Evolutionary conservation across 768 basidiomycete genomes (phyloP), one percentile per base, ranked within the genome.

Genomic region (Amanita pseudoporphyria): DNA sequence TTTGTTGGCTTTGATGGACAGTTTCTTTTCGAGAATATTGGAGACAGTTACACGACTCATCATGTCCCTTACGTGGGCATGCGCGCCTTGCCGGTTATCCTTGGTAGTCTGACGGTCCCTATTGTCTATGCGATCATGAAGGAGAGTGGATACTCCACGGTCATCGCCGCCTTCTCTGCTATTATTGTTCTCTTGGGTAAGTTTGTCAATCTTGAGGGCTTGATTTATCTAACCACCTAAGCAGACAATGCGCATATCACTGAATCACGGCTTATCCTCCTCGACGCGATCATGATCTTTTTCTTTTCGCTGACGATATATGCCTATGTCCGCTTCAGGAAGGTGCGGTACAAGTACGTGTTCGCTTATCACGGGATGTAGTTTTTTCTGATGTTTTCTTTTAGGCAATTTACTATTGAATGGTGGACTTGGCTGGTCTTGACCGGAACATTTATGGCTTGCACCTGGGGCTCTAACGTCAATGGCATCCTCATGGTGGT

Each of bases 111-210:
- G 24, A 97, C 95, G 1, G 67, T 98, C 12, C 88, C 94, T 0
- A 71, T 98, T 53, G 83, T 98, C 1, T 99, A 93, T 60, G 85
- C 78, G 18, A 97, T 95, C 65, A 98, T 98, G 96, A 87, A 96
- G 66, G 93, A 98, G 71, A 87, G 87, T 53, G 96, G 96, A 5
- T 97, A 95, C 63, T 92, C 94, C 0, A 88, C 91, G 5, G 69
- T 92, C 32, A 81, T 98, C 52, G 82, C 91, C 6, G 82, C 90
- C 1, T 95, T 99, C 62, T 93, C 92, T 37, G 91, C 95, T 0
- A 69, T 69, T 40, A 67, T 99, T 22, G 67, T 99, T 54, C 70
- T 95, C 0, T 92, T 98, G 56, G 96, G 95, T 93, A 59, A 43
- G 87, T 71, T 14, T 7, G 16, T 5, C 12, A 3, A 5, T 5